A percentile compares a stretch with the other conserved stretches of the same genome.
Conservation (phyloP, 306 rosid genomes). For the Abrus precatorius region DNA sequence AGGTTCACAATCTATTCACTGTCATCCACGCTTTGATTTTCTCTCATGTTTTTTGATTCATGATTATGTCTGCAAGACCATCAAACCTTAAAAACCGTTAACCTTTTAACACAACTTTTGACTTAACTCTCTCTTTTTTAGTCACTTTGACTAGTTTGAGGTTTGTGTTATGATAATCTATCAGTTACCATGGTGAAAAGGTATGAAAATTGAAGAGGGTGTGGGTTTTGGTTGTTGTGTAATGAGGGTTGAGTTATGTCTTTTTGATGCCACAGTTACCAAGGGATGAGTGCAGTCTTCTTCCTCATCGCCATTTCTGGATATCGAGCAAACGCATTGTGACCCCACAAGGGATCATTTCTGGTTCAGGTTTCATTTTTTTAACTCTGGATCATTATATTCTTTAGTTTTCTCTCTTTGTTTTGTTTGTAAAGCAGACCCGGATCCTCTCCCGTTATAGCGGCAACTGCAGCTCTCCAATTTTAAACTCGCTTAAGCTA, state of each 20-base stretch:
- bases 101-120: slow-evolving; percentile 7
- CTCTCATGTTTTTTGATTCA: background rate
- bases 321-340: slow-evolving; percentile 88
- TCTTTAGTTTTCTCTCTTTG: slow-evolving; percentile 16
- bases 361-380: slow-evolving; percentile 76
- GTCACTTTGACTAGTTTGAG: slow-evolving; percentile 3
- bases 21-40: background rate
- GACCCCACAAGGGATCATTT: slow-evolving; percentile 82
- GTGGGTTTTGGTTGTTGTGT: slow-evolving; percentile 5
- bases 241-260: slow-evolving; percentile 22
- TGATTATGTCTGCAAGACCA: background rate
- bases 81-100: background rate
- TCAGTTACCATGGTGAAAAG: background rate
- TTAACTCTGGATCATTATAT: slow-evolving; percentile 16
- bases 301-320: slow-evolving; percentile 77
- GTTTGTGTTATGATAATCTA: background rate
- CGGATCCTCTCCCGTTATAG: too few relatives aligned
- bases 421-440: background rate
- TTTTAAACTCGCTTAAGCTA: too few relatives aligned
- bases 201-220: background rate
- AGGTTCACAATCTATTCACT: slow-evolving; percentile 25
- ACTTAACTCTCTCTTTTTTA: slow-evolving; percentile 2
- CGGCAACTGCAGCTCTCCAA: too few relatives aligned
- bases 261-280: slow-evolving; percentile 44
- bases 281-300: slow-evolving; percentile 68